Evolutionary conservation across 345 rosid genomes (phyloP).

Genomic region (Populus pruinosa): DNA sequence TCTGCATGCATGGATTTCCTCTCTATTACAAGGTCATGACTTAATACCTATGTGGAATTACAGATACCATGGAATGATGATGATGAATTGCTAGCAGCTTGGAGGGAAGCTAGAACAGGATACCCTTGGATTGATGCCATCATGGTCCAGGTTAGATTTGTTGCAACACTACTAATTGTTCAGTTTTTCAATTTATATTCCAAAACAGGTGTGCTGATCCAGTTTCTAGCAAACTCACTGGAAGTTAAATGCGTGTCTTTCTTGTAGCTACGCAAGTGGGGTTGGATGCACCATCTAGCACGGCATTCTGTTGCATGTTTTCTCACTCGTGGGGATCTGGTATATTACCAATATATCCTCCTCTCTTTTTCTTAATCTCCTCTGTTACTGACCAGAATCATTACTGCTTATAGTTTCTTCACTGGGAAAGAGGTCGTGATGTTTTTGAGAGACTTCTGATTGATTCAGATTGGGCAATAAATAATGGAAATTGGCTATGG

Average conservation of each 20-base stretch:
- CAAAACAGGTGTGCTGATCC: background rate
- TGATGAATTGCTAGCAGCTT: conserved; percentile 63
- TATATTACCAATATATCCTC: conserved; percentile 24
- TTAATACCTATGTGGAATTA: conserved; percentile 10
- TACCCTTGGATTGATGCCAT: conserved; percentile 99
- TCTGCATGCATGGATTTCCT: background rate
- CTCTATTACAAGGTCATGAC: background rate
- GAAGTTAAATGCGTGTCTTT: conserved; percentile 6
- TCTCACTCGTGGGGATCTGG: conserved; percentile 93
- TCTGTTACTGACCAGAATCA: conserved; percentile 20
- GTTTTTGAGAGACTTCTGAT: conserved; percentile 88
- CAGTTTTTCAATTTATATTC: background rate
- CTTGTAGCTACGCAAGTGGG: conserved; percentile 84
- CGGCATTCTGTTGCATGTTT: conserved; percentile 94
- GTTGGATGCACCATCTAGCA: conserved; percentile 98
- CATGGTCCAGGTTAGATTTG: conserved; percentile 78
- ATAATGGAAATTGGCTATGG: conserved; percentile 96
- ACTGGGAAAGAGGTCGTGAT: conserved; percentile 97
- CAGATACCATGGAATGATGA: conserved; percentile 93
- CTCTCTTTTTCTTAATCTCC: conserved; percentile 6
- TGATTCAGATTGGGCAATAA: conserved; percentile 95
- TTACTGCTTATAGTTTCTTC: conserved; percentile 68
- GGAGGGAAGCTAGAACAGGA: conserved; percentile 92
- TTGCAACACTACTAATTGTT: conserved; percentile 11
- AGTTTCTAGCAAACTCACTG: background rate